Base-by-base conservation (phyloP, 2,329 filamentous ascomycete genomes). In the Curvularia verruculosa region DNA sequence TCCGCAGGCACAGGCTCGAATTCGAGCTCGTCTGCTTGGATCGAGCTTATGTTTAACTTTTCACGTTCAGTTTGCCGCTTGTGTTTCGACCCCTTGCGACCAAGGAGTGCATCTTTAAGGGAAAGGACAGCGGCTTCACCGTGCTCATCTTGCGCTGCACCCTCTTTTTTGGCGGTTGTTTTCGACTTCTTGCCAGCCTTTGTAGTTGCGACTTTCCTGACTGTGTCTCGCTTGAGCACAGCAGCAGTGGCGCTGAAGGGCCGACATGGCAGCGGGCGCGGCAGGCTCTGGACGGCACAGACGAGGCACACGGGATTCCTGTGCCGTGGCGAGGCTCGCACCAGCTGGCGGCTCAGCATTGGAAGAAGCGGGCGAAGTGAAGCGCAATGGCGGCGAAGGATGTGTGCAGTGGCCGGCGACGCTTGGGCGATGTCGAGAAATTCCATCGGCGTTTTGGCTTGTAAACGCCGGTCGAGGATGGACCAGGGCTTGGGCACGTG, bases 1-100 rank as follows among this genome's bases (percentile, higher is more conserved):
- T 82, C 75, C 39, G 82, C 68, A 10, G 79, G 63, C 18, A 81
- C 57, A 6, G 78, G 63, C 50, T 71, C 67, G 41, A 80, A 71
- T 4, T 71, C 46, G 51, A 80, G 67, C 4, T 71, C 67, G 4
- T 68, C 63, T 19, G 71, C 49, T 1, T 65, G 60, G 2, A 75
- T 47, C 9, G 55, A 58, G 46, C 69, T 52, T 28, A 75, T 72
- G 9, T 64, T 40, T 5, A 73, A 56, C 13, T 60, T 54, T n/a
- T 66, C 59, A 13, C 59, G 54, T 7, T 52, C 50, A 21, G 44
- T 21, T 29, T 21, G 26, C 37, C 49, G 54, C 40, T 51, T 54
- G 18, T 57, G 59, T 24, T n/a, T 55, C 21, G n/a, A 34, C 41
- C 36, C 54, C 44, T 56, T 65, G 51, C 34, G 48, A 23, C 60